These are phyloP conservation scores for Cryptococcus hybrid DNA, from an alignment of 1,284 basidiomycete species.

Conservation along the genomic window DNA sequence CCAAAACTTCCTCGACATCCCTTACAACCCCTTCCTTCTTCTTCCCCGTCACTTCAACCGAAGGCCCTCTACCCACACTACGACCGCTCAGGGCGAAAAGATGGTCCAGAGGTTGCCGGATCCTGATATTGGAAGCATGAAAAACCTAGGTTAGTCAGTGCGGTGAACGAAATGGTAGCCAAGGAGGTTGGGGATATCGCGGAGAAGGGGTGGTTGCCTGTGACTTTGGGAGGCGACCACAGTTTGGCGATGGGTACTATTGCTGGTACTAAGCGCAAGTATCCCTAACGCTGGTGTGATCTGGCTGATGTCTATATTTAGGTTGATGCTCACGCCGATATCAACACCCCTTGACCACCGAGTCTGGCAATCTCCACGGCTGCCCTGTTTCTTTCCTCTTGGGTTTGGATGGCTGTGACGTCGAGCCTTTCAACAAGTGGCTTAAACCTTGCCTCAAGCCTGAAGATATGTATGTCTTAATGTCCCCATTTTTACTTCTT, in stretches of 20 bases:
- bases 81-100: conserved; percentile 1
- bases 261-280: conserved; percentile 49
- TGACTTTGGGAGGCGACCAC: conserved; percentile 97
- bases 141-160: conserved; percentile 82
- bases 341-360: conserved; percentile 67
- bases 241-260: conserved; percentile 87
- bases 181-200: conserved; percentile 70
- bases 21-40: conserved; percentile 30
- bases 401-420: conserved; percentile 62
- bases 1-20: conserved; percentile 79
- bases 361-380: conserved; percentile 93
- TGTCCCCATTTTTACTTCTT: conserved; percentile 36
- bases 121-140: conserved; percentile 80
- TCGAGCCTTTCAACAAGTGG: conserved; percentile 64
- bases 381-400: conserved; percentile 97
- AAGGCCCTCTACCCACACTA: not conserved
- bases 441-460: conserved; percentile 70
- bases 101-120: conserved; percentile 24
- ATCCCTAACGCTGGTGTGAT: conserved; percentile 73
- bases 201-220: conserved; percentile 72
- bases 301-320: conserved; percentile 54
- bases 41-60: conserved; percentile 2
- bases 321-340: conserved; percentile 11
- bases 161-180: conserved; percentile 80
- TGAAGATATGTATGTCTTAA: conserved; percentile 52